phyloP scores from a whole-genome alignment of 108 stramenopile genomes.

The Aurantiochytrium sp. region DNA sequence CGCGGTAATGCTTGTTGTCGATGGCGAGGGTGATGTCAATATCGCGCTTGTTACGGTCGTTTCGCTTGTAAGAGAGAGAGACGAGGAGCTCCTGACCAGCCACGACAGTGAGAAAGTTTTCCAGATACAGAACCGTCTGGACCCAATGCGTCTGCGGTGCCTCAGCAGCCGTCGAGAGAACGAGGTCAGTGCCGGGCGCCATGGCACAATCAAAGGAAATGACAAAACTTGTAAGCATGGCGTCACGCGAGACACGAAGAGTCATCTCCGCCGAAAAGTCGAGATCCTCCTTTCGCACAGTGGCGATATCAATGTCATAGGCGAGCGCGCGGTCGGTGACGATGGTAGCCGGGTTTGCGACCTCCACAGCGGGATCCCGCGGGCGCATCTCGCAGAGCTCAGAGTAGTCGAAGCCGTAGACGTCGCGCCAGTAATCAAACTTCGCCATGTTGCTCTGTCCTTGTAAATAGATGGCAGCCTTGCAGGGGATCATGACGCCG shows the following conservation, averaged over 20 bases:
- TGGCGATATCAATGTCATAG: neutral
- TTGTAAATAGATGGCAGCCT: conserved; percentile 21
- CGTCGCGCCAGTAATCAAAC: conserved; percentile 12
- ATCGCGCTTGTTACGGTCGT: conserved; percentile 21
- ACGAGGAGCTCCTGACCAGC: conserved; percentile 6
- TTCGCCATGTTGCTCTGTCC: neutral
- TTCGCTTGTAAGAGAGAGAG: neutral
- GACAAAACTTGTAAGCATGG: conserved; percentile 19
- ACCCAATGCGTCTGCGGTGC: conserved; percentile 20
- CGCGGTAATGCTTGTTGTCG: neutral
- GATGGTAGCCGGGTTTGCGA: neutral
- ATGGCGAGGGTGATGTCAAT: neutral
- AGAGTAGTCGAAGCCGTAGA: conserved; percentile 10
- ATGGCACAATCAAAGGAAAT: conserved; percentile 26
- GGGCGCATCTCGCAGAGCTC: neutral
- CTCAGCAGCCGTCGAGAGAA: conserved; percentile 21
- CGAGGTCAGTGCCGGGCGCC: neutral
- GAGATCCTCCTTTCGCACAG: neutral
- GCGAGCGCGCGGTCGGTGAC: neutral
- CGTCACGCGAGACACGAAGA: neutral
- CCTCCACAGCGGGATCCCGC: conserved; percentile 1
- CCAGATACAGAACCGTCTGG: conserved; percentile 10
- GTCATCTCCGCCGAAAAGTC: neutral
- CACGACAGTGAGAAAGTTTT: conserved; percentile 11
- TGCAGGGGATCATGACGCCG: conserved; percentile 26